These are phyloP conservation scores for Camellia lanceoleosa DNA, from an alignment of 148 eudicot species.

Conservation along the genomic window DNA sequence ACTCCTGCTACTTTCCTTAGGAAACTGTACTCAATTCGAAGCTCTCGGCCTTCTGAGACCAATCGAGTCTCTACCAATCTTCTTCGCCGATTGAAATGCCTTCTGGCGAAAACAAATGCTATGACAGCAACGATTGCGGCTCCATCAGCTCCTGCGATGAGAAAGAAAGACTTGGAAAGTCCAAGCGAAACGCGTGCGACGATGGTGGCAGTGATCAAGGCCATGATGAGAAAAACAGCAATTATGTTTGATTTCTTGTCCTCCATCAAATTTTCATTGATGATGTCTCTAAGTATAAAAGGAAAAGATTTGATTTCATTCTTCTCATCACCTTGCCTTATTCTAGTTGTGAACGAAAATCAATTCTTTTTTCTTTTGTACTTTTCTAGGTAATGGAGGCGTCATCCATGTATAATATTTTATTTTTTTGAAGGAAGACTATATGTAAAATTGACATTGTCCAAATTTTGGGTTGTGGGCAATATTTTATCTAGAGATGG, in stretches of 20 bases:
- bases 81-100: conserved; percentile 20
- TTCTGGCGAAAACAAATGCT: conserved; percentile 30
- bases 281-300: not conserved
- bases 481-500: not conserved
- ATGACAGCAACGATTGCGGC: conserved; percentile 47
- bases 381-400: not conserved
- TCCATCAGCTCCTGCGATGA: conserved; percentile 37
- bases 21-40: conserved; percentile 57
- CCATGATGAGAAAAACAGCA: conserved; percentile 31
- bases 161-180: conserved; percentile 42
- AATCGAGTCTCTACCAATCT: conserved; percentile 23
- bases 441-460: not conserved
- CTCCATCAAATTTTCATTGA: conserved; percentile 45
- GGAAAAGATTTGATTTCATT: conserved; percentile 11
- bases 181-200: conserved; percentile 48
- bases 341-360: not conserved
- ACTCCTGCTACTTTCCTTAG: conserved; percentile 78
- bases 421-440: not conserved
- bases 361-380: not conserved
- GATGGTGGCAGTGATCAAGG: conserved; percentile 36
- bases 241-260: conserved; percentile 47
- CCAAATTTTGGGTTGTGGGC: too few species aligned
- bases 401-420: not conserved
- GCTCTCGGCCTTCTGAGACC: conserved; percentile 42
- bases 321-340: not conserved